Conservation (phyloP, 1,284 basidiomycete species). For the Amylostereum areolatum region DNA sequence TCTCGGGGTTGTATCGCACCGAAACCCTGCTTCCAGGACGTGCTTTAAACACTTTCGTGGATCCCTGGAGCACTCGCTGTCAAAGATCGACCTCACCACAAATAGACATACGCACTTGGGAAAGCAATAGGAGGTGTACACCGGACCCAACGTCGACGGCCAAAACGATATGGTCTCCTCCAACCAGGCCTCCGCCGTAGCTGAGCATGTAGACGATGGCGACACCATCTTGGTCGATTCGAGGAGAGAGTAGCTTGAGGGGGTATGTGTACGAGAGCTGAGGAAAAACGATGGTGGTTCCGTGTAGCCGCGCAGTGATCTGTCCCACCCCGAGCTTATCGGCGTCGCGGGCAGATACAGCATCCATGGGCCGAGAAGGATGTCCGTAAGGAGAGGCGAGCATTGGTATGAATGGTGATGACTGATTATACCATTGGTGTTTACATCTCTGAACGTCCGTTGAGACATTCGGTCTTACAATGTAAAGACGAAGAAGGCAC, state of each 20-base stretch:
- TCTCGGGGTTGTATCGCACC: conserved; percentile 14
- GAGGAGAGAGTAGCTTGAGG: conserved; percentile 83
- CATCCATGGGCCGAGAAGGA: too few species aligned
- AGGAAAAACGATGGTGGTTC: conserved; percentile 58
- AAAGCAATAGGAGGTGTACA: conserved; percentile 63
- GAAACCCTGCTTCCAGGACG: conserved; percentile 47
- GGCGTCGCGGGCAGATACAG: too few species aligned
- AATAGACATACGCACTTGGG: conserved; percentile 58
- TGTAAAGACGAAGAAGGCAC: too few species aligned
- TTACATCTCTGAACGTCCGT: too few species aligned
- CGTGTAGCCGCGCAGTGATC: conserved; percentile 46
- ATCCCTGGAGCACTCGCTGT: conserved; percentile 48
- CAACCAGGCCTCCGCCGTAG: conserved; percentile 92
- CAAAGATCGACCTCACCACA: conserved; percentile 16
- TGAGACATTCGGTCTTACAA: too few species aligned
- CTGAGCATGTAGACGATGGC: conserved; percentile 78
- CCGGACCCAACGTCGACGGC: conserved; percentile 53
- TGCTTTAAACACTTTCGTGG: conserved; percentile 88
- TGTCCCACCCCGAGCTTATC: conserved; percentile 30
- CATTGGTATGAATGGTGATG: too few species aligned
- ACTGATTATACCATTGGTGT: too few species aligned
- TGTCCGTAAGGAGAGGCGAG: too few species aligned
- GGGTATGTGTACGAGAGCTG: conserved; percentile 83
- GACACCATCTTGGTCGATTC: conserved; percentile 40
- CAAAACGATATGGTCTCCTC: conserved; percentile 75